These are phyloP conservation scores for Geotrichum reessii DNA, from an alignment of 1,139 yeast genomes.

Conservation along the genomic window DNA sequence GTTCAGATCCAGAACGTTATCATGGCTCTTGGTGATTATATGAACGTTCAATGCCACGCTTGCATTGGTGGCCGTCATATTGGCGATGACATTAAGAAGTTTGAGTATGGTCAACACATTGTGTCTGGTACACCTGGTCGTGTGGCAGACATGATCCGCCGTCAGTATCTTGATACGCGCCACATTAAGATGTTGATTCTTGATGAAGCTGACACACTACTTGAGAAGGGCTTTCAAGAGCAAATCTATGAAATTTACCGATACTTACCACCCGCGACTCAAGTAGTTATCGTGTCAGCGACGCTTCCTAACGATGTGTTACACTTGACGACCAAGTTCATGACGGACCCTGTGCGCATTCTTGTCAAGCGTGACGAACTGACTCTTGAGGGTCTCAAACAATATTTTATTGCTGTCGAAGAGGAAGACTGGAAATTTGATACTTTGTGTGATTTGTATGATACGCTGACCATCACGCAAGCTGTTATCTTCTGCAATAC, in stretches of 20 bases:
- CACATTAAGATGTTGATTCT: constrained; percentile 74
- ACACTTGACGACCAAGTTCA: constrained; percentile 79
- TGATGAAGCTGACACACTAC: constrained; percentile 92
- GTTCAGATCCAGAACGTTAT: constrained; percentile 83
- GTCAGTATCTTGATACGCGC: constrained; percentile 63
- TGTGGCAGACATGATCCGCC: constrained; percentile 78
- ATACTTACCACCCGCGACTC: constrained; percentile 70
- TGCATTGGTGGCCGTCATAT: constrained; percentile 90
- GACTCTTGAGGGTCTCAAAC: constrained; percentile 83
- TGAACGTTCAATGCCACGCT: constrained; percentile 77
- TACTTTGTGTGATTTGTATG: constrained; percentile 86
- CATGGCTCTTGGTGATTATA: constrained; percentile 75
- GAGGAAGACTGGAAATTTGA: constrained; percentile 95
- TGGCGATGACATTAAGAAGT: constrained; percentile 69
- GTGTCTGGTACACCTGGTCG: constrained; percentile 97
- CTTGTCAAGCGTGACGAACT: constrained; percentile 87
- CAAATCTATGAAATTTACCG: constrained; percentile 87
- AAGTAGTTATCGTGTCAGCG: constrained; percentile 92
- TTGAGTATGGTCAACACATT: constrained; percentile 78
- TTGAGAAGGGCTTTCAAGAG: constrained; percentile 87
- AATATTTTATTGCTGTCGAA: constrained; percentile 78
- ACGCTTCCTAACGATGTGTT: constrained; percentile 82
- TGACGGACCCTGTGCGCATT: constrained; percentile 85
- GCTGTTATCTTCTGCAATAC: constrained; percentile 96
- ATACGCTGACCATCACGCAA: constrained; percentile 89